Conservation (phyloP, 805 yeast genomes). For the Myxozyma mucilagina region DNA sequence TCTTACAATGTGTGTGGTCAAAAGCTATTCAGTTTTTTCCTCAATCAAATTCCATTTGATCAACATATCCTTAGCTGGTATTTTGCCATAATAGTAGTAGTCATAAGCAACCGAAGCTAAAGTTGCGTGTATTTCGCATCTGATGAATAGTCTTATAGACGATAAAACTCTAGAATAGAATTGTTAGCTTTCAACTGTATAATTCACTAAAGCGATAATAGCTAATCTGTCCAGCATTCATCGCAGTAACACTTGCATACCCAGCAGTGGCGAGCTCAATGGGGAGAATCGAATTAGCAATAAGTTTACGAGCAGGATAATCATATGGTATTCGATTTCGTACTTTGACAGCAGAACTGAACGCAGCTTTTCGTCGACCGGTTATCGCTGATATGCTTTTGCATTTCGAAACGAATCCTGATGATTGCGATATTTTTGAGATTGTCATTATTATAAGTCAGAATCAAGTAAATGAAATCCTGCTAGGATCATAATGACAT, state of each 20-base stretch:
- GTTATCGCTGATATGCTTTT: too few relatives aligned
- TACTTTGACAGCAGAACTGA: too few relatives aligned
- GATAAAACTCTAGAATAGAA: neutral
- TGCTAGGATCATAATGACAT: too few relatives aligned
- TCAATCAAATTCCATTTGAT: neutral
- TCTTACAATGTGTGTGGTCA: neutral
- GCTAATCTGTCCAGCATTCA: neutral
- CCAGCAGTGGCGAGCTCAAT: neutral
- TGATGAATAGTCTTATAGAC: neutral
- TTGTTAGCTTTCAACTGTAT: neutral
- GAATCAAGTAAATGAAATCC: too few relatives aligned
- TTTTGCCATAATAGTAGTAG: neutral
- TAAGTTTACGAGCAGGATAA: neutral
- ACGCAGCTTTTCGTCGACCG: too few relatives aligned
- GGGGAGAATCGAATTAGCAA: neutral
- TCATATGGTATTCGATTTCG: neutral
- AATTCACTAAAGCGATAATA: neutral
- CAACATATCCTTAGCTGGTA: neutral
- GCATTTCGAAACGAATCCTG: too few relatives aligned
- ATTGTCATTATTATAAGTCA: too few relatives aligned
- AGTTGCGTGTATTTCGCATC: slow-evolving; percentile 5
- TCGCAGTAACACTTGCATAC: neutral
- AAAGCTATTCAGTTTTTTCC: neutral
- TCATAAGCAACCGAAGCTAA: slow-evolving; percentile 4
- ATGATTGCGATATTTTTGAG: too few relatives aligned